Conservation (phyloP, 2,329 filamentous ascomycete species). For the Hymenoscyphus repandus region DNA sequence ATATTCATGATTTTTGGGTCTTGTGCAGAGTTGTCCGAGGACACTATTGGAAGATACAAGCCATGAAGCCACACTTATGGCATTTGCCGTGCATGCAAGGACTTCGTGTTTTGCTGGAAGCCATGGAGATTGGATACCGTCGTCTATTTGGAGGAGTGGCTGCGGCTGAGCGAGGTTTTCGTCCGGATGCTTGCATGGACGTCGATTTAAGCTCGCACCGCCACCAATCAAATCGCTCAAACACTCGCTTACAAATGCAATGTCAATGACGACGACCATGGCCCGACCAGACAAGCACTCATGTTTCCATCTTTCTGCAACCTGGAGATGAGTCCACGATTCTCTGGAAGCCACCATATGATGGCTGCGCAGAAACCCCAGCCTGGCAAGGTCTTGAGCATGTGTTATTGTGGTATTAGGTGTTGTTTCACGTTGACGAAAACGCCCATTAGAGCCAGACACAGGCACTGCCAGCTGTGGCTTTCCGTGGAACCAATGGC, state of each 20-base stretch:
- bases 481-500: neutral
- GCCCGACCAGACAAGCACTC: neutral
- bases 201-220: conserved; percentile 1
- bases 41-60: no score
- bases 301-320: neutral
- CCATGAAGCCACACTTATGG: neutral
- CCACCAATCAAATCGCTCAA: neutral
- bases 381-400: neutral
- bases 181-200: conserved; percentile 1
- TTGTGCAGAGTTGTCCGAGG: no score
- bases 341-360: no score
- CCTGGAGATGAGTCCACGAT: neutral
- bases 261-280: neutral
- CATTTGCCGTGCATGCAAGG: neutral
- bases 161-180: conserved; percentile 1
- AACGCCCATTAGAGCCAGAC: neutral
- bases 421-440: neutral
- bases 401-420: no score
- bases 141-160: conserved; percentile 4
- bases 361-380: neutral
- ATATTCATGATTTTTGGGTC: no score
- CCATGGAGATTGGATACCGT: conserved; percentile 1
- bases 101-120: neutral
- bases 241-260: neutral
- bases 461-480: conserved; percentile 1